phyloP scores from a whole-genome alignment of 2,329 filamentous ascomycete species.

The Beauveria sp. region DNA sequence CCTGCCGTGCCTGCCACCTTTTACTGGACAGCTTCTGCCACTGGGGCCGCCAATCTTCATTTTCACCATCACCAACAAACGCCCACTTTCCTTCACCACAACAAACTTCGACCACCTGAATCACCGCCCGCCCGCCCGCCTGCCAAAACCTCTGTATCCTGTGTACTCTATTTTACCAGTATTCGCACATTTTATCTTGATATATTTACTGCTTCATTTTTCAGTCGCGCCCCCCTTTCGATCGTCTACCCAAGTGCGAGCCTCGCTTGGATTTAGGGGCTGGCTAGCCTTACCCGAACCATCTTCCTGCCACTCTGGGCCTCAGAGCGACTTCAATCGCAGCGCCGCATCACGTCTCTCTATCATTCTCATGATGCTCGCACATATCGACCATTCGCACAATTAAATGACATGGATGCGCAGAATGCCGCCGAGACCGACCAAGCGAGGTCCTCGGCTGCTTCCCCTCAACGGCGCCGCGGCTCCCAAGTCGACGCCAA shows the following conservation, averaged over 20 bases:
- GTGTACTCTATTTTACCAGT: not conserved
- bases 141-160: not conserved
- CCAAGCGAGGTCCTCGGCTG: slow-evolving; percentile 49
- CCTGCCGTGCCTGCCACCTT: not conserved
- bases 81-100: slow-evolving; percentile 8
- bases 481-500: slow-evolving; percentile 11
- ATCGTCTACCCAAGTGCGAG: not conserved
- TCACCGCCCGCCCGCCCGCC: not conserved
- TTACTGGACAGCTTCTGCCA: not conserved
- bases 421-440: slow-evolving; percentile 59
- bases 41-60: not conserved
- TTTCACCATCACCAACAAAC: slow-evolving; percentile 10
- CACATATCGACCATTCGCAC: slow-evolving; percentile 39
- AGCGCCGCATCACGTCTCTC: slow-evolving; percentile 14
- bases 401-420: slow-evolving; percentile 63
- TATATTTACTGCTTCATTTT: not conserved
- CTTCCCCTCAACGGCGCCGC: slow-evolving; percentile 38
- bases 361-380: slow-evolving; percentile 46
- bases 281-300: not conserved
- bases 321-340: slow-evolving; percentile 7
- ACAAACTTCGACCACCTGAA: slow-evolving; percentile 4
- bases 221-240: not conserved
- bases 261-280: slow-evolving; percentile 3
- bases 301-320: not conserved
- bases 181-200: not conserved